These are phyloP conservation scores for Saksenaea oblongispora DNA, from an alignment of 371 early-diverging fungal species.

Conservation along the genomic window DNA sequence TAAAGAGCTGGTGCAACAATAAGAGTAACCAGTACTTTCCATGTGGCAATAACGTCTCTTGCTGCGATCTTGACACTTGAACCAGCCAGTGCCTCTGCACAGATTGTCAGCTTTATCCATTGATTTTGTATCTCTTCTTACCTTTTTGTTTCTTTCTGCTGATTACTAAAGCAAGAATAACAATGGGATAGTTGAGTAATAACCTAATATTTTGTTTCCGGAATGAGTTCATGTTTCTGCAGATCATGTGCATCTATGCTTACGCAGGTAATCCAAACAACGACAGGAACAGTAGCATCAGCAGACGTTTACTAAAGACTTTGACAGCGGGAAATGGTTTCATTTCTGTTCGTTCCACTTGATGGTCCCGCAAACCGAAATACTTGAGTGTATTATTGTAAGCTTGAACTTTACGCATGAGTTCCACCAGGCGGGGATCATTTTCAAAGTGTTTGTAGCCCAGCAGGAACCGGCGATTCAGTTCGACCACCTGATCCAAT, in stretches of 20 bases:
- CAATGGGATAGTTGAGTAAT: slow-evolving; percentile 66
- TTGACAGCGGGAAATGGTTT: slow-evolving; percentile 54
- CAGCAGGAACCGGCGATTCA: slow-evolving; percentile 72
- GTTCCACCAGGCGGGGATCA: slow-evolving; percentile 60
- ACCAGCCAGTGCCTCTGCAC: slow-evolving; percentile 71
- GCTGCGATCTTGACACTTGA: slow-evolving; percentile 85
- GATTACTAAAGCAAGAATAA: slow-evolving; percentile 52
- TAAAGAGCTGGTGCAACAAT: slow-evolving; percentile 66
- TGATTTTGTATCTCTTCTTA: slow-evolving; percentile 11
- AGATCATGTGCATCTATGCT: slow-evolving; percentile 12
- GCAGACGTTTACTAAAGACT: slow-evolving; percentile 55
- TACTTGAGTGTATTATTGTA: slow-evolving; percentile 78
- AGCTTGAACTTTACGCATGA: slow-evolving; percentile 61
- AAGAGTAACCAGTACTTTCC: slow-evolving; percentile 78
- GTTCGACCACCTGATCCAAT: slow-evolving; percentile 61
- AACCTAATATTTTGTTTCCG: slow-evolving; percentile 29
- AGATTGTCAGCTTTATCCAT: background rate
- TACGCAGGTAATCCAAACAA: slow-evolving; percentile 69
- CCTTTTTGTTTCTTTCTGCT: slow-evolving; percentile 64
- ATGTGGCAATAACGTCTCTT: slow-evolving; percentile 85
- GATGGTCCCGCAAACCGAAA: slow-evolving; percentile 86
- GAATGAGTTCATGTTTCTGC: slow-evolving; percentile 17
- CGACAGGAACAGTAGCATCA: slow-evolving; percentile 60
- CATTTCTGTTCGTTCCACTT: slow-evolving; percentile 71
- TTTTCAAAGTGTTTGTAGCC: slow-evolving; percentile 62